phyloP scores from a whole-genome alignment of 495 filamentous ascomycete genomes.

The Eremomyces bilateralis region DNA sequence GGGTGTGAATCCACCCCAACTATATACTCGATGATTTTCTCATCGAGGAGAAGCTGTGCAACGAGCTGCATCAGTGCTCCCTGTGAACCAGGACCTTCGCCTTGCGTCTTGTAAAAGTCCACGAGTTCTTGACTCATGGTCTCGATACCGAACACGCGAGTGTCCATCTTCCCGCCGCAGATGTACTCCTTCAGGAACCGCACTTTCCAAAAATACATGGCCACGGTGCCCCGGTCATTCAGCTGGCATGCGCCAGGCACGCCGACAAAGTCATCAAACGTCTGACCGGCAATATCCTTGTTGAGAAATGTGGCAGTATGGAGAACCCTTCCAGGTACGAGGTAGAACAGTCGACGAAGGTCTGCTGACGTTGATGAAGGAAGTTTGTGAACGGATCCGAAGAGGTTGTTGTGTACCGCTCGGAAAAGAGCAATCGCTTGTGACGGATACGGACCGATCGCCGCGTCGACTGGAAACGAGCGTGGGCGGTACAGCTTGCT shows the following conservation, averaged over 20 bases:
- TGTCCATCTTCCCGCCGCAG: conserved; percentile 69
- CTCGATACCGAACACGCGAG: conserved; percentile 51
- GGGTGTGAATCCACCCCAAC: conserved; percentile 82
- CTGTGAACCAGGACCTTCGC: conserved; percentile 21
- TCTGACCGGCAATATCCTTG: neutral
- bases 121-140: conserved; percentile 55
- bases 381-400: too few species aligned
- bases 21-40: conserved; percentile 60
- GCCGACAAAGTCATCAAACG: neutral
- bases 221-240: conserved; percentile 21
- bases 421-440: too few species aligned
- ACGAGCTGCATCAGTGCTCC: conserved; percentile 40
- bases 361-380: neutral
- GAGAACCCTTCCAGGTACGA: neutral
- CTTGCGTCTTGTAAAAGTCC: conserved; percentile 31
- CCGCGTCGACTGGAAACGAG: too few species aligned
- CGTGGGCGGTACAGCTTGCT: too few species aligned
- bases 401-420: too few species aligned
- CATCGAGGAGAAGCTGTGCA: conserved; percentile 40
- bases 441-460: too few species aligned
- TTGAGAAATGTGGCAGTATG: too few species aligned
- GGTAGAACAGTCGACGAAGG: neutral
- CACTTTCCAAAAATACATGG: conserved; percentile 52
- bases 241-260: neutral
- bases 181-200: conserved; percentile 45